Base-by-base conservation (phyloP, 345 rosid species). In the Linum usitatissimum region DNA sequence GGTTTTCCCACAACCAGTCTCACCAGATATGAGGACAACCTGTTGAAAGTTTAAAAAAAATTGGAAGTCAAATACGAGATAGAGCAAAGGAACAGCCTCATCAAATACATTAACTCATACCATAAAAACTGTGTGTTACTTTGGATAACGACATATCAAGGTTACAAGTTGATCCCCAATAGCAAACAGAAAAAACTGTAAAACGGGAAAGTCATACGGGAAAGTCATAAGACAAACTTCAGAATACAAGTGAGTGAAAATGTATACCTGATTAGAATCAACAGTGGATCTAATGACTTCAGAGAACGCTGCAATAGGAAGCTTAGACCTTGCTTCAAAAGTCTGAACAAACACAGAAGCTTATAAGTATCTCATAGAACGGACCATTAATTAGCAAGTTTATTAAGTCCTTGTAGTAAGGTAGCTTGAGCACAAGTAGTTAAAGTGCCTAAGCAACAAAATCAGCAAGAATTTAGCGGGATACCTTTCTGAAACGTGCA, bases 1-100 rank as follows among this genome's bases (percentile, higher is more conserved):
- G 28, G 95, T 88, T 80, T 88, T 88, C 68, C 95, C 95, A 67
- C 95, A 85, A 9, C 91, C 96, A 42, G 96, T 88, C 76, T 83
- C 90, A 49, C 96, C 96, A 66, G 87, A 83, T 53, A 88, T 80
- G 66, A 85, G 91, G 62, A 85, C 78, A 71, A 85, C 82, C 96
- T 85, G 80, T 61, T 60, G 30, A 42, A 57, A 34, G 8, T 34
- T 34, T 34, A 34, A 63, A 18, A 71, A 63, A 39, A 57, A 34
- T 34, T 34, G 5, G 28, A 34, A 34, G 38, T 7, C 38, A 64
- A 62, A 10, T 13, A 61, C 39, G 20, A 55, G n/a, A 57, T 66
- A 10, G 20, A 42, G 55, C 18, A 7, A 62, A 55, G 55, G 40
- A 57, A 30, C 62, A 3, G 13, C 5, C 51, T 42, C 30, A 17